Evolutionary conservation across 1,139 yeast species (phyloP), one percentile per base, ranked within the genome.

Genomic region (Suhomyces ambrosiae): DNA sequence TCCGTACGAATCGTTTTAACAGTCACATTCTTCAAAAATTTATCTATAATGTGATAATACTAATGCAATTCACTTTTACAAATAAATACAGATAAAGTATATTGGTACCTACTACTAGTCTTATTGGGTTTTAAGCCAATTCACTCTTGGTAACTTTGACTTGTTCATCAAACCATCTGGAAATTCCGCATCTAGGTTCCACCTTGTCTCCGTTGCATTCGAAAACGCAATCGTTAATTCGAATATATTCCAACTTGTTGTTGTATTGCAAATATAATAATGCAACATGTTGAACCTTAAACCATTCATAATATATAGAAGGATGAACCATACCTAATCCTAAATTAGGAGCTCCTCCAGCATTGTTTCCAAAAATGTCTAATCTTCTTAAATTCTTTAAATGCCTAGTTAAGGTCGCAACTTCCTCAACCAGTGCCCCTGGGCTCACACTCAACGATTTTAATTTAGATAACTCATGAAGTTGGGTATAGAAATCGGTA

Each of bases 241-340:
- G 65, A 16, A 79, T 62, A 47, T 76, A 78, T 32, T 53, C 42
- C 24, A 79, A 48, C 1, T 46, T 34, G 0, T 37, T 34, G 40
- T 65, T 67, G 7, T 54, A 42, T 12, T 58, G 46, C 29, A 55
- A 47, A 37, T 69, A 68, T 5, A 65, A 58, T 26, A 64, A 43
- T 1, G 78, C 80, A 7, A 77, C 72, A 48, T 76, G 80, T 46
- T 76, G 80, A 1, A 78, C 78, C 40, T 76, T 67, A 44, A 67
- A 65, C 83, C 84, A 79, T 40, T 74, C 76, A 50, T 79, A 83
- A 47, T 69, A 70, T 2, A 79, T 63, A 2, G 77, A 76, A 3
- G 80, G 80, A 49, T 77, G 78, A 3, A 66, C 61, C 60, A 71
- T 74, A 11, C 76, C 80, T 17, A 75, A 53, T 0, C 82, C 84